Base-by-base conservation (phyloP, 768 basidiomycete species). In the Amyloporia xantha region DNA sequence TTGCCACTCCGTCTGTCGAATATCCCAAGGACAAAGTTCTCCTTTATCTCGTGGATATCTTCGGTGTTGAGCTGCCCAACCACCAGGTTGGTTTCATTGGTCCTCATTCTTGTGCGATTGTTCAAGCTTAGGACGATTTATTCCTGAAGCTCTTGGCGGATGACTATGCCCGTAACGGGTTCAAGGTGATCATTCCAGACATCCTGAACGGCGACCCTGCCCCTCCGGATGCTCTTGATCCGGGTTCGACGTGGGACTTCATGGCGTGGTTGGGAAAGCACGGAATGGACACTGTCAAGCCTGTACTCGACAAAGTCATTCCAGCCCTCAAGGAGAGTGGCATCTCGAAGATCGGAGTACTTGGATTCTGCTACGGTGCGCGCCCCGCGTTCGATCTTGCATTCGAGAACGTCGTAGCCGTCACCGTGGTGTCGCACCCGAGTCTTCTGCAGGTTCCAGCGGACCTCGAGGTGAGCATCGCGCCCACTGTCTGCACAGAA, bases 331-430 rank as follows among this genome's bases (percentile, higher is more conserved):
- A 66, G 51, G 65, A 50, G 26, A 41, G 68, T 39, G 70, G 73
- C 28, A 64, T 77, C n/a, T 65, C 62, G 2, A 51, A 55, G 12
- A 66, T 76, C 45, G 72, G 62, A 0, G 68, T 69, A 5, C 67
- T 66, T 0, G 72, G 73, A 0, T 74, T 69, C 59, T 75, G 74
- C 59, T 69, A 68, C 52, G 70, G 71, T 24, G 73, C 65, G 5
- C 71, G 71, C n/a, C 76, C 72, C 39, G 59, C 62, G 23, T 70
- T 72, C 59, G 67, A 76, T 49, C 66, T 78, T 37, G 72, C 77
- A 0, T 68, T 44, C 27, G 6, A n/a, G 10, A 28, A 28, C n/a
- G 19, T 30, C n/a, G 19, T 20, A 9, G 3, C 4, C 10, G 44
- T 45, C 3, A 66, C 66, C 3, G 69, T 66, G n/a, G 61, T 73